Base-by-base conservation (phyloP, 1,139 yeast genomes). In the Candida labiduridarum region DNA sequence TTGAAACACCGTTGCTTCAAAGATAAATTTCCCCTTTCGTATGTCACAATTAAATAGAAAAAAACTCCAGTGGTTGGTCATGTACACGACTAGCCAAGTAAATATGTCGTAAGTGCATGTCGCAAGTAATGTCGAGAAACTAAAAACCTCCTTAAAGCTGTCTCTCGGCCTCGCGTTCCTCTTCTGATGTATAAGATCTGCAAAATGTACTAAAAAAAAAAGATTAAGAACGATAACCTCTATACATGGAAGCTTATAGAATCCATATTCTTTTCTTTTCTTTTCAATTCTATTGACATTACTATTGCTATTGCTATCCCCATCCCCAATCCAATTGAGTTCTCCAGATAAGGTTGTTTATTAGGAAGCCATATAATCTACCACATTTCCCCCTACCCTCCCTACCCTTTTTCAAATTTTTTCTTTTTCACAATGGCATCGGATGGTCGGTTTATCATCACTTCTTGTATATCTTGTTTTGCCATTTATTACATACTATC, bases 401-500 rank as follows among this genome's bases (percentile, higher is more conserved):
- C 22, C 4, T 19, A 3, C 4, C 22, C 22, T 19, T 19, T 19
- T 19, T 19, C 4, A 3, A 19, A 19, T 19, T 19, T 16, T 15
- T 15, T 9, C 11, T 16, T 18, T 16, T 4, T 11, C 10, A 35
- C 7, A 25, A 47, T 47, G 49, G 19, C 40, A 33, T 40, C 44
- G 9, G 52, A 49, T 36, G 19, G 51, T 43, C 48, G 46, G 47
- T 44, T 52, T 18, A 12, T 52, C 25, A 4, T 44, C 16, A 41
- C 44, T n/a, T 48, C 48, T 8, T 18, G 41, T 14, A 30, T 46
- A 15, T 34, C 48, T 42, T 52, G 52, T 25, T 27, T 48, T 16
- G 15, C 38, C 18, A 11, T 52, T 3, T 54, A 52, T 35, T 48
- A 45, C 45, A 41, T 49, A 27, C 46, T 55, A 45, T 36, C 47